Conservation (phyloP, 1,139 yeast species). For the Magnusiomyces tetraspermus region DNA sequence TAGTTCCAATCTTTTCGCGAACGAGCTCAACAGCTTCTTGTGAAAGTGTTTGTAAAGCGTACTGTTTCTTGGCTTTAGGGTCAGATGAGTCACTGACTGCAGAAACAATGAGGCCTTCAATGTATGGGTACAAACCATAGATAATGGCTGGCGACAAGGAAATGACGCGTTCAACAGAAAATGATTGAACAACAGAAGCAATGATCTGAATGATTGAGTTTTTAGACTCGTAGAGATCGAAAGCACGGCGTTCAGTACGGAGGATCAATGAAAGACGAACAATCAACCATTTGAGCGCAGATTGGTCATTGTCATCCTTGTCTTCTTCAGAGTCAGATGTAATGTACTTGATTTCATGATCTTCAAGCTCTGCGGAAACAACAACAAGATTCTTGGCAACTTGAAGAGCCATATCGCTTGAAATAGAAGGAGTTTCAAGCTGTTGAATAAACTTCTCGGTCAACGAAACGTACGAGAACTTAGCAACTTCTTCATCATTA, state of each 20-base stretch:
- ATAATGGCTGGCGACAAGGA: slow-evolving; percentile 2
- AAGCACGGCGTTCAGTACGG: slow-evolving; percentile 30
- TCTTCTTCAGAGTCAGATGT: slow-evolving; percentile 19
- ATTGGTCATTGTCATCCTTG: slow-evolving; percentile 16
- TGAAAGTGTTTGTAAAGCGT: slow-evolving; percentile 51
- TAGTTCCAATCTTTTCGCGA: slow-evolving; percentile 62
- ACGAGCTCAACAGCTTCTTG: slow-evolving; percentile 62
- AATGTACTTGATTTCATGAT: slow-evolving; percentile 24
- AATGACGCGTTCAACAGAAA: slow-evolving; percentile 9
- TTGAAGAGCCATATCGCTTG: slow-evolving; percentile 56
- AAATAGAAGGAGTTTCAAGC: slow-evolving; percentile 65
- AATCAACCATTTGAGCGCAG: slow-evolving; percentile 56
- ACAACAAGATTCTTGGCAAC: slow-evolving; percentile 58
- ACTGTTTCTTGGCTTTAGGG: slow-evolving; percentile 36
- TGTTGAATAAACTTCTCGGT: slow-evolving; percentile 53
- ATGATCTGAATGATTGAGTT: slow-evolving; percentile 42
- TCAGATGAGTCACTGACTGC: slow-evolving; percentile 39
- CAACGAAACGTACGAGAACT: slow-evolving; percentile 1
- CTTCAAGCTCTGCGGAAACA: slow-evolving; percentile 57
- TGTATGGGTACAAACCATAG: slow-evolving; percentile 7
- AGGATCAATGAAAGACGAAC: slow-evolving; percentile 51
- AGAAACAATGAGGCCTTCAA: slow-evolving; percentile 35
- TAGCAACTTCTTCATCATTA: background rate
- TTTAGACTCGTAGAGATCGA: slow-evolving; percentile 40
- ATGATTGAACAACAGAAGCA: slow-evolving; percentile 28